phyloP scores from a whole-genome alignment of 306 rosid species.

The Cucurbita argyrosperma region DNA sequence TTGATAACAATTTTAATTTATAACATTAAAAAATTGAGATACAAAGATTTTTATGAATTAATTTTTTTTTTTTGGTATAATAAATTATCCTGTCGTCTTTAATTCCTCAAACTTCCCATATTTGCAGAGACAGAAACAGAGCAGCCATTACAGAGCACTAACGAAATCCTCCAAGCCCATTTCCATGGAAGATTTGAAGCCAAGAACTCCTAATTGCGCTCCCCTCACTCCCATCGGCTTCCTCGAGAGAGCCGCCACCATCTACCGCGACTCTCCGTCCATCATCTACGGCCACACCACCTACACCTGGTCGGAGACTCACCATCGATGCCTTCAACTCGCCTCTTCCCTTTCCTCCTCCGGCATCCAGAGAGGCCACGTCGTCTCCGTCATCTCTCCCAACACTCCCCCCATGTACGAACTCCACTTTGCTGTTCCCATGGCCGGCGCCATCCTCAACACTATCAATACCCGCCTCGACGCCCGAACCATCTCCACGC shows the following conservation, averaged over 20 bases:
- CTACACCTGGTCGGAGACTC: constrained; percentile 52
- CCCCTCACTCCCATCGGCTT: constrained; percentile 43
- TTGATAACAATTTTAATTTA: too few species aligned
- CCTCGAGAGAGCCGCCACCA: constrained; percentile 33
- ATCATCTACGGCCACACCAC: constrained; percentile 18
- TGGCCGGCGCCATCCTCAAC: constrained; percentile 56
- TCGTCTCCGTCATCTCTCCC: constrained; percentile 53
- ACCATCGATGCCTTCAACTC: constrained; percentile 44
- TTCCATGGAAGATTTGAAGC: constrained; percentile 6
- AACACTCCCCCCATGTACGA: constrained; percentile 57
- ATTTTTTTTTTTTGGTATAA: too few species aligned
- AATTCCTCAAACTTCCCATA: background rate
- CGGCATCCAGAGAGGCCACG: constrained; percentile 17
- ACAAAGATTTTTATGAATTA: too few species aligned
- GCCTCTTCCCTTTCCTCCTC: constrained; percentile 40
- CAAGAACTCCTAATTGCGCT: constrained; percentile 23
- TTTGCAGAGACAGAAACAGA: background rate
- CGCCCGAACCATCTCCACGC: constrained; percentile 27
- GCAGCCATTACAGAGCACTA: background rate
- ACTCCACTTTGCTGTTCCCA: constrained; percentile 65
- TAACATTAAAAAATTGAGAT: too few species aligned
- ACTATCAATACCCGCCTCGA: constrained; percentile 52
- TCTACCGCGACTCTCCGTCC: constrained; percentile 27
- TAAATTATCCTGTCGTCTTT: too few species aligned
- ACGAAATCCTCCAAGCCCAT: background rate